Conservation (phyloP, 176 grass and related monocot genomes). For the Oryza punctata region DNA sequence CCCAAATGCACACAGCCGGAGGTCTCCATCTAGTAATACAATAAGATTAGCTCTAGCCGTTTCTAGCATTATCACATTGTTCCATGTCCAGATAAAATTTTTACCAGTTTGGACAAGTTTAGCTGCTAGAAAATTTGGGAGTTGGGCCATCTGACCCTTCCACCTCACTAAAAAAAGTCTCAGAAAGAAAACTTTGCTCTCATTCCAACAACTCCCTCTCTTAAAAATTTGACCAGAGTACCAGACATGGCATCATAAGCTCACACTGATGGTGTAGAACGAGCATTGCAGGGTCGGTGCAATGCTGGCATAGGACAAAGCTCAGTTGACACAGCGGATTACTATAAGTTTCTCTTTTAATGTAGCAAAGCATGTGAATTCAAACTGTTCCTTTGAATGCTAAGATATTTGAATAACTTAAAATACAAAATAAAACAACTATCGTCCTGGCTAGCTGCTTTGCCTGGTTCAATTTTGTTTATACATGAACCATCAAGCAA, state of each 20-base stretch:
- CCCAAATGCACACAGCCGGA: background rate
- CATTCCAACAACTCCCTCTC: background rate
- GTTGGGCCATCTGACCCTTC: background rate
- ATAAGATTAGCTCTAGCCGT: background rate
- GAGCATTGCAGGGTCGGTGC: background rate
- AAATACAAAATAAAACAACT: background rate
- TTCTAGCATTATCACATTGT: background rate
- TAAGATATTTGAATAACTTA: background rate
- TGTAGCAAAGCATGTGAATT: background rate
- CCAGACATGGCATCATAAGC: background rate
- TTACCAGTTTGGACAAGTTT: conserved; percentile 17
- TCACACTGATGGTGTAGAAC: background rate
- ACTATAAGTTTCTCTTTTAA: background rate
- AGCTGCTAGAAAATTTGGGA: background rate
- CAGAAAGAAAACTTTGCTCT: background rate
- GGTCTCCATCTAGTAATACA: conserved; percentile 5
- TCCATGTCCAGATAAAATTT: background rate
- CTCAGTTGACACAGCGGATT: background rate
- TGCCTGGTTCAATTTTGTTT: background rate
- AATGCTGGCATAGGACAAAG: background rate
- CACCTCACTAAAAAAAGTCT: background rate
- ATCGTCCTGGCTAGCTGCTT: background rate
- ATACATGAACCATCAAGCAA: background rate
- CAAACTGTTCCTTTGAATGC: background rate
- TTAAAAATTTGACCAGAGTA: background rate